Percentiles rank a stretch among this genome's conserved stretches.
Evolutionary conservation across 352 stramenopile genomes (phyloP).

Genomic region (Globisporangium megalacanthum): DNA sequence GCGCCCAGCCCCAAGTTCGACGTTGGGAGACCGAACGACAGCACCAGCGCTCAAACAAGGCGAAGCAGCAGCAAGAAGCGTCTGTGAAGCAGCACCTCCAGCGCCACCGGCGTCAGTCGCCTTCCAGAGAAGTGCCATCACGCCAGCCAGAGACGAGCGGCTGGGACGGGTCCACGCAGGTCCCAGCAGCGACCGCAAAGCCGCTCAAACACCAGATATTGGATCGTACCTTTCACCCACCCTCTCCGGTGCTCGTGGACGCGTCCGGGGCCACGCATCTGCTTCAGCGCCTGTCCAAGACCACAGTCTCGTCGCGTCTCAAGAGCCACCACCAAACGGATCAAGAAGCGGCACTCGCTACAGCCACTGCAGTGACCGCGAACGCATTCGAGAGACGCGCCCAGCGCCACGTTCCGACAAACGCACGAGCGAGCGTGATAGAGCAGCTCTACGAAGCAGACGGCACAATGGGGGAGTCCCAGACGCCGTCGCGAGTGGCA

Average conservation of each 20-base stretch:
- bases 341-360: slow-evolving; percentile 9
- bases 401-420: neutral
- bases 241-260: slow-evolving; percentile 28
- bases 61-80: neutral
- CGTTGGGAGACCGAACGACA: neutral
- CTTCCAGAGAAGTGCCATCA: neutral
- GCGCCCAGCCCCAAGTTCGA: neutral
- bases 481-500: neutral
- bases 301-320: slow-evolving; percentile 47
- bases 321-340: slow-evolving; percentile 18
- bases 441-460: no score
- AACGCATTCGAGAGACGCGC: slow-evolving; percentile 7
- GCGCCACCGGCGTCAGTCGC: slow-evolving; percentile 9
- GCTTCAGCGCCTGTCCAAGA: slow-evolving; percentile 40
- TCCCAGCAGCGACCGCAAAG: slow-evolving; percentile 24
- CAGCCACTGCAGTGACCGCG: slow-evolving; percentile 9
- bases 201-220: slow-evolving; percentile 57
- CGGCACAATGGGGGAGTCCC: neutral
- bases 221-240: slow-evolving; percentile 42
- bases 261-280: slow-evolving; percentile 27
- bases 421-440: neutral
- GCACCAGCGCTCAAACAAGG: neutral
- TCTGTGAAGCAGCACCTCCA: neutral
- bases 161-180: slow-evolving; percentile 57
- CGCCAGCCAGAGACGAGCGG: slow-evolving; percentile 3